phyloP scores from a whole-genome alignment of 2,329 filamentous ascomycete genomes.

The Ceratocystis colombiana region DNA sequence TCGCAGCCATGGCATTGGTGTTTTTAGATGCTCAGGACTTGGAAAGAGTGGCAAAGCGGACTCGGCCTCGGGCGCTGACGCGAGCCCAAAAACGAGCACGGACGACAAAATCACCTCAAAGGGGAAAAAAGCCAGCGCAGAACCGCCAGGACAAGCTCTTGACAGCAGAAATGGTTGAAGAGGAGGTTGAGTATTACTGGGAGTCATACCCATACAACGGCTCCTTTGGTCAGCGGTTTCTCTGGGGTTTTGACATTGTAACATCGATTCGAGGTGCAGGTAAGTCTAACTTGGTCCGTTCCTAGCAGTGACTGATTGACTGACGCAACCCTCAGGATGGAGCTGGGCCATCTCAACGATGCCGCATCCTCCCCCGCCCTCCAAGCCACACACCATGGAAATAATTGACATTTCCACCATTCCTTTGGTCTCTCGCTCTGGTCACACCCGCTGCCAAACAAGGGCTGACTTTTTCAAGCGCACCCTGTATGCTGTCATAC shows the following conservation, averaged over 20 bases:
- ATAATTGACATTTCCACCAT: slow-evolving; percentile 37
- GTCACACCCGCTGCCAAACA: slow-evolving; percentile 39
- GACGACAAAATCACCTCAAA: not conserved
- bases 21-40: slow-evolving; percentile 48
- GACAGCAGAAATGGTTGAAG: slow-evolving; percentile 25
- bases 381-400: slow-evolving; percentile 35
- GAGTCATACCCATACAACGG: slow-evolving; percentile 46
- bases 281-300: slow-evolving; percentile 30
- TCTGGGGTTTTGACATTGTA: slow-evolving; percentile 48
- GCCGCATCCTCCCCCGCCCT: slow-evolving; percentile 38
- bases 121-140: not conserved
- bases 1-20: slow-evolving; percentile 41
- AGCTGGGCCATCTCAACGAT: slow-evolving; percentile 45
- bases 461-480: slow-evolving; percentile 36
- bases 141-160: not conserved
- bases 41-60: slow-evolving; percentile 39
- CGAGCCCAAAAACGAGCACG: not conserved
- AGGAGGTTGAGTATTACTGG: slow-evolving; percentile 47
- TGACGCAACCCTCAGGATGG: slow-evolving; percentile 39
- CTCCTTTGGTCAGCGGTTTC: slow-evolving; percentile 41
- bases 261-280: slow-evolving; percentile 46
- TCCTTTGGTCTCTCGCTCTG: slow-evolving; percentile 37
- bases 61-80: not conserved
- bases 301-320: not conserved
- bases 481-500: slow-evolving; percentile 38